Base-by-base conservation (phyloP, 2,329 filamentous ascomycete species). In the Cladophialophora chaetospira region DNA sequence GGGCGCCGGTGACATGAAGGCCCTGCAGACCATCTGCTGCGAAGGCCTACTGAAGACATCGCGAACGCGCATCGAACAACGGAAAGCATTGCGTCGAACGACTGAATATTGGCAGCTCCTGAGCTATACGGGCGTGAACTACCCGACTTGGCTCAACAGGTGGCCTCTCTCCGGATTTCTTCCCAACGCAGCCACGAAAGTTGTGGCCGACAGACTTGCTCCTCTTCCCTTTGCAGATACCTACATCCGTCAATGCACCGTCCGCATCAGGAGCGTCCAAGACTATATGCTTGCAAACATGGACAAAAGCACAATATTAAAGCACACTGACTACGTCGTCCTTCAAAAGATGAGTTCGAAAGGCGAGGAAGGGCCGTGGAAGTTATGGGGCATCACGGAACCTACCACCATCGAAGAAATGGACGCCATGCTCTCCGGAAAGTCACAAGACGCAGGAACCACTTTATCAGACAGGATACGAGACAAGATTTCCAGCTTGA, bases 301-400 rank as follows among this genome's bases (percentile, higher is more conserved):
- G 9, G 45, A 55, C 15, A 15, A 38, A 6, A 21, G 23, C 10
- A 40, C 44, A 5, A 21, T 36, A 6, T 29, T 42, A 3, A 43
- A 49, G 21, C 38, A 52, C 26, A 72, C 69, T 2, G 79, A 82
- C 65, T 80, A 82, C 59, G 63, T 82, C 26, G 79, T 82, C 11
- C 64, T 82, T 21, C 79, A 82, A 69, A 73, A 75, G 66, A 61
- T 75, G 29, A 66, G 73, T 31, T 70, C 73, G 65, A 69, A 69
- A 26, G 73, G 75, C 6, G 68, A 73, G 57, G 69, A 75, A 36
- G 69, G 70, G 10, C 67, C 71, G 13, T 82, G 79, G 79, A 75
- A 72, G 60, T 66, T 81, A 48, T 82, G 79, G 79, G 79, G 79
- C 25, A 56, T 62, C 3, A 53, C 58, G 13, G 53, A 64, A 13